phyloP scores from a whole-genome alignment of 148 eudicot genomes.

The Suaeda aralocaspica region DNA sequence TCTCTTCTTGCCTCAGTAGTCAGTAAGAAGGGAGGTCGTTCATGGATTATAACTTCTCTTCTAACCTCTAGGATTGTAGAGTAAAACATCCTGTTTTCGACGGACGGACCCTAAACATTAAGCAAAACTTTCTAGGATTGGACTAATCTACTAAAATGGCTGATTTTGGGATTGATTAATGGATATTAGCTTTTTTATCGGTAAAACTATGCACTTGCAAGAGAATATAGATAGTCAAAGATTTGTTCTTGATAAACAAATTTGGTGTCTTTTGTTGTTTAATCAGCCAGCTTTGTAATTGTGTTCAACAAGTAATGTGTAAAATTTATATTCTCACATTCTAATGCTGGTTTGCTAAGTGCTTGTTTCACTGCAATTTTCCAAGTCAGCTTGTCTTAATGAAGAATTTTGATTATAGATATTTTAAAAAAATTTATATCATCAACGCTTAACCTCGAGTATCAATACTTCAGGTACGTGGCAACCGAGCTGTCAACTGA shows the following conservation, averaged over 20 bases:
- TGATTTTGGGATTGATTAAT: neutral
- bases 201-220: neutral
- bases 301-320: no score
- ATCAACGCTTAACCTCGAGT: slow-evolving; percentile 3
- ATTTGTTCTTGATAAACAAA: neutral
- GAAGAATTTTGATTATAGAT: no score
- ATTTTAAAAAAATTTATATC: no score
- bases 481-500: slow-evolving; percentile 86
- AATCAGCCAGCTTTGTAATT: neutral
- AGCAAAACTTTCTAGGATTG: neutral
- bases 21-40: no score
- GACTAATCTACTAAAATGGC: neutral
- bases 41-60: no score
- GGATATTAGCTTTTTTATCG: neutral
- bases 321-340: no score
- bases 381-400: no score
- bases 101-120: neutral
- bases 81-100: no score
- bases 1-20: no score
- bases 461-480: slow-evolving; percentile 55
- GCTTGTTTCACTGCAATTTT: neutral
- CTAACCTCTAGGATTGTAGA: no score
- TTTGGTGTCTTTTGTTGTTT: neutral
- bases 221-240: neutral
- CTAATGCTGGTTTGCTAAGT: no score